Evolutionary conservation across 106 monocot species (phyloP).

Genomic region (Phalaenopsis aphrodite): DNA sequence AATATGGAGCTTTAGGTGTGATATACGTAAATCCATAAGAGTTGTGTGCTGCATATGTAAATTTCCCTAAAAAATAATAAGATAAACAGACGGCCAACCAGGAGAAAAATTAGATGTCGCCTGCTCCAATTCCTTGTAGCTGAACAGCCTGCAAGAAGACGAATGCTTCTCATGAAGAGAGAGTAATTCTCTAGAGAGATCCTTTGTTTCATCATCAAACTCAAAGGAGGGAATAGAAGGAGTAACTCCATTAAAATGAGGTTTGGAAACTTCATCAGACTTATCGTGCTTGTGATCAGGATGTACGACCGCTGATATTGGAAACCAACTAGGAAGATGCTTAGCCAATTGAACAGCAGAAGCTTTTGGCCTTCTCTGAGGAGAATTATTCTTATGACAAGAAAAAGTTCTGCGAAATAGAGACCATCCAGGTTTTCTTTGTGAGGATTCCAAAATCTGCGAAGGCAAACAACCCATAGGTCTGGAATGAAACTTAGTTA

Average conservation of each 20-base stretch:
- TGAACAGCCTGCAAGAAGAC: conserved; percentile 58
- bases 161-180: conserved; percentile 48
- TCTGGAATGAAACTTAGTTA: neutral
- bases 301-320: conserved; percentile 14
- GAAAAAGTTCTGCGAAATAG: conserved; percentile 6
- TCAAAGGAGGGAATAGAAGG: too few relatives aligned
- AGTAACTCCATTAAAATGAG: neutral
- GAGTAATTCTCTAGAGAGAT: conserved; percentile 27
- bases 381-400: neutral
- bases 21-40: too few relatives aligned
- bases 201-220: conserved; percentile 9
- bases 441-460: neutral
- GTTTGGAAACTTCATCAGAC: neutral
- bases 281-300: conserved; percentile 19
- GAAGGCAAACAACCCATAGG: neutral
- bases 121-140: conserved; percentile 36
- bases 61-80: neutral
- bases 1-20: too few relatives aligned
- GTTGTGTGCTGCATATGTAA: neutral
- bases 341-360: conserved; percentile 26
- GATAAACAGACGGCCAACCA: neutral
- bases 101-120: conserved; percentile 23
- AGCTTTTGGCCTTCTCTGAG: conserved; percentile 1
- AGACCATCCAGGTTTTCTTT: conserved; percentile 19
- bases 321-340: conserved; percentile 11